Evolutionary conservation across 2,329 filamentous ascomycete genomes (phyloP).

Genomic region (Alternaria dauci): DNA sequence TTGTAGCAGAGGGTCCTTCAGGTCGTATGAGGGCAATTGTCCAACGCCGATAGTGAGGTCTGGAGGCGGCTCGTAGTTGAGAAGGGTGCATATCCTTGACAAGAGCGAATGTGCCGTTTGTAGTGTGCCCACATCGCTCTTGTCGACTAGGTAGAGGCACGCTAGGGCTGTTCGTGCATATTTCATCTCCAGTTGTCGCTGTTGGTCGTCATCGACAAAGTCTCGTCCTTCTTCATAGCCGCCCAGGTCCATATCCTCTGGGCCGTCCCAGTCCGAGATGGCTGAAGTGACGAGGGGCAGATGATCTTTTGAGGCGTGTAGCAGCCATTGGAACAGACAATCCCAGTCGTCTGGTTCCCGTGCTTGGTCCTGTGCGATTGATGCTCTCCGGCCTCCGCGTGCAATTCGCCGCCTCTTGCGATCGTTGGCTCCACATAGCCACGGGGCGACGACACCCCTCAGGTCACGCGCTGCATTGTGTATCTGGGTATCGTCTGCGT

Average conservation of each 20-base stretch:
- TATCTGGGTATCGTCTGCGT: conserved; percentile 24
- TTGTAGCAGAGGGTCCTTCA: conserved; percentile 45
- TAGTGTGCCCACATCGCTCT: conserved; percentile 66
- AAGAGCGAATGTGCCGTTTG: conserved; percentile 68
- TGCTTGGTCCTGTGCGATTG: conserved; percentile 47
- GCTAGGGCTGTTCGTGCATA: conserved; percentile 75
- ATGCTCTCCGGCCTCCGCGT: conserved; percentile 33
- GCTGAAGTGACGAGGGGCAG: conserved; percentile 70
- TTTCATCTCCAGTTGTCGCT: conserved; percentile 66
- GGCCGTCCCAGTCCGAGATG: conserved; percentile 77
- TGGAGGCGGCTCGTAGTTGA: conserved; percentile 67
- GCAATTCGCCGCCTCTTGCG: conserved; percentile 62
- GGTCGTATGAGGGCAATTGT: conserved; percentile 54
- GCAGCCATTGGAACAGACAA: conserved; percentile 72
- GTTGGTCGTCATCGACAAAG: conserved; percentile 68
- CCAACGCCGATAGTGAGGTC: conserved; percentile 55
- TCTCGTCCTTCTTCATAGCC: conserved; percentile 61
- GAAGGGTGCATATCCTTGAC: conserved; percentile 65
- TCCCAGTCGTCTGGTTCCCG: conserved; percentile 67
- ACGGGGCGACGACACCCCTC: conserved; percentile 73
- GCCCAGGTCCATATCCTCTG: conserved; percentile 73
- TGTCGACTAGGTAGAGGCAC: conserved; percentile 71
- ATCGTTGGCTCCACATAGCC: conserved; percentile 72
- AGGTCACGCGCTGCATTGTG: conserved; percentile 68
- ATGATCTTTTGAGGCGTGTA: conserved; percentile 64